Evolutionary conservation across 2,329 filamentous ascomycete species (phyloP).

Genomic region (Fusarium denticulatum): DNA sequence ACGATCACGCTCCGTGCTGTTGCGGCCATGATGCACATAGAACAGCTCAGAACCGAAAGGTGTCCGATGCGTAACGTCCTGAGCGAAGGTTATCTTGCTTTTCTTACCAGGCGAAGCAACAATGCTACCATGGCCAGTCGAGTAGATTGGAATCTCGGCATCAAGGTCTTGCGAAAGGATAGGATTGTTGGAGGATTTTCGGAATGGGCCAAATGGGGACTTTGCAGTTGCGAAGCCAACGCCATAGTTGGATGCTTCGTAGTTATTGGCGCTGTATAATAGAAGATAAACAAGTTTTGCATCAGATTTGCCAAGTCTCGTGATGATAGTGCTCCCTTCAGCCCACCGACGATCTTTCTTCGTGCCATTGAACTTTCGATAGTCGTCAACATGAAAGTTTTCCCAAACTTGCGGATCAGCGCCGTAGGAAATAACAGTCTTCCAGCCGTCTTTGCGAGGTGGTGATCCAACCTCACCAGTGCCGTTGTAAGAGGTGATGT

Average conservation of each 20-base stretch:
- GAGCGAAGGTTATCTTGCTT: conserved; percentile 37
- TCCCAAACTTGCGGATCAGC: conserved; percentile 50
- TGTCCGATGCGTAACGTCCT: conserved; percentile 47
- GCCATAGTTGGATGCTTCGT: conserved; percentile 50
- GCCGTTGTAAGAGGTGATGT: conserved; percentile 49
- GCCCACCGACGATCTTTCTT: conserved; percentile 51
- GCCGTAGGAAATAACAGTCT: conserved; percentile 50
- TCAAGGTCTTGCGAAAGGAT: conserved; percentile 46
- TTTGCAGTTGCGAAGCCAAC: conserved; percentile 48
- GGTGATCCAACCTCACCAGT: conserved; percentile 48
- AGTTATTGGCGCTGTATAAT: conserved; percentile 47
- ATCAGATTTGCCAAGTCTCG: conserved; percentile 21
- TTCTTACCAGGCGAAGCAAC: conserved; percentile 45
- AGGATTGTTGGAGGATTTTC: conserved; percentile 46
- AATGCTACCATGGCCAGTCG: conserved; percentile 49
- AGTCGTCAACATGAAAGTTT: conserved; percentile 50
- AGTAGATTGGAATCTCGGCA: conserved; percentile 45
- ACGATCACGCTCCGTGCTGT: conserved; percentile 41
- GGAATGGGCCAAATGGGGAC: conserved; percentile 48
- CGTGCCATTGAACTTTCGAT: conserved; percentile 46
- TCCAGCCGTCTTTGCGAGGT: conserved; percentile 50
- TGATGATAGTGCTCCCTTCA: conserved; percentile 48
- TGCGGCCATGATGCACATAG: conserved; percentile 49
- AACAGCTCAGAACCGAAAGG: conserved; percentile 47
- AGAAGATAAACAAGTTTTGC: conserved; percentile 44